Percentiles rank a stretch among this genome's conserved stretches.
Conservation (phyloP, 2,329 filamentous ascomycete genomes). For the Aspergillus glaucus region DNA sequence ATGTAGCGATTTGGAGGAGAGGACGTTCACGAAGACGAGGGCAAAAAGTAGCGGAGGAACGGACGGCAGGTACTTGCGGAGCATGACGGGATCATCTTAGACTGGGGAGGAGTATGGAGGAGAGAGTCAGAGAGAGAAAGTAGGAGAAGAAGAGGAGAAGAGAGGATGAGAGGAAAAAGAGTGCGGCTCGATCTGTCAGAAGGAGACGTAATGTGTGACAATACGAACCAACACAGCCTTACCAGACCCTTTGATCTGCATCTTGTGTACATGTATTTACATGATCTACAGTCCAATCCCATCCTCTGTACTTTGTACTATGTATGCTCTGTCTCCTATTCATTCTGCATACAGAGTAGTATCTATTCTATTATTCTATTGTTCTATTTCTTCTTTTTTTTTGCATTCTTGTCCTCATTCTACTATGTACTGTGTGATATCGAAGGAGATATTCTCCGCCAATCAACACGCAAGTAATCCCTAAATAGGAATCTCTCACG, state of each 20-base stretch:
- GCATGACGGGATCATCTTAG: slow-evolving; percentile 15
- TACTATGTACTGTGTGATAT: no score
- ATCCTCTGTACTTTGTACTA: no score
- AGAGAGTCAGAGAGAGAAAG: not conserved
- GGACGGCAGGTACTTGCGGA: slow-evolving; percentile 13
- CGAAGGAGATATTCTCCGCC: no score
- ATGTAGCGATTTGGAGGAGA: slow-evolving; percentile 29
- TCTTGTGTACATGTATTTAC: not conserved
- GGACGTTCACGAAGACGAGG: slow-evolving; percentile 25
- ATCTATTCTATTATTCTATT: no score
- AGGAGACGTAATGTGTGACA: not conserved
- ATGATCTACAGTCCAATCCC: no score
- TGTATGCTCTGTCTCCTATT: no score
- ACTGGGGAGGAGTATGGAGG: not conserved
- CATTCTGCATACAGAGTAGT: no score
- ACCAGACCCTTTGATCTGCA: not conserved
- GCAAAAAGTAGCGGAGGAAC: slow-evolving; percentile 22
- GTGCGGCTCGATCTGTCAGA: not conserved
- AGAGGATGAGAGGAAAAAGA: not conserved
- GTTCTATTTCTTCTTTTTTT: no score
- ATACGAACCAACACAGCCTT: not conserved
- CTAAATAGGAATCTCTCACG: no score
- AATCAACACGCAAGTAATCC: no score
- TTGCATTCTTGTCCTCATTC: no score
- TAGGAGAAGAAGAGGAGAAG: not conserved